These are phyloP conservation scores for Nannochloris sp. DNA, from an alignment of 139 green algal genomes.

Conservation along the genomic window DNA sequence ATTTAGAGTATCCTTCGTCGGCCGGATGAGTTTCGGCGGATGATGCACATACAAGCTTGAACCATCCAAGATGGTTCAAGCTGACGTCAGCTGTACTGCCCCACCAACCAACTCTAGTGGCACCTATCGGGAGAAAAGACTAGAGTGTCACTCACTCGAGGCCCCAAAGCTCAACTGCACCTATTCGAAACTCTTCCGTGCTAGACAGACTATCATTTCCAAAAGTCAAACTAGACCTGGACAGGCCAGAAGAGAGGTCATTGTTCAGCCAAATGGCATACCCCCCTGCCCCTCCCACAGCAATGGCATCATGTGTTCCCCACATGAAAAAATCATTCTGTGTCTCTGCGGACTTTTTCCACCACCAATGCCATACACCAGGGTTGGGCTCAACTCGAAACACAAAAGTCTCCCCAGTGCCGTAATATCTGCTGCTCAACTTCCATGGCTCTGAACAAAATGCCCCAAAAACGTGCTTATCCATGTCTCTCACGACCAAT, in stretches of 20 bases:
- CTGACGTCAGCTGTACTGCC: neutral
- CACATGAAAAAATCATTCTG: slow-evolving; percentile 37
- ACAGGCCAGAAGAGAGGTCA: slow-evolving; percentile 15
- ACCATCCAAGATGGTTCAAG: neutral
- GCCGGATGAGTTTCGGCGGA: too few relatives aligned
- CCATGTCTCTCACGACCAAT: slow-evolving; percentile 30
- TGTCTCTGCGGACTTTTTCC: neutral
- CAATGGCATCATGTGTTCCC: slow-evolving; percentile 16
- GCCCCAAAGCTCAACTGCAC: slow-evolving; percentile 27
- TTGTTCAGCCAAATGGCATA: slow-evolving; percentile 33
- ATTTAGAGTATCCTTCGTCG: too few relatives aligned
- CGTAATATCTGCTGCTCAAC: slow-evolving; percentile 22
- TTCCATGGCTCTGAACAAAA: slow-evolving; percentile 33
- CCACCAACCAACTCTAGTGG: too few relatives aligned
- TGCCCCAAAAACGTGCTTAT: slow-evolving; percentile 24
- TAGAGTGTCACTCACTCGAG: slow-evolving; percentile 6
- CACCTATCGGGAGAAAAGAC: neutral
- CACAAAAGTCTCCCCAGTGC: slow-evolving; percentile 32
- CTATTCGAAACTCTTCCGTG: slow-evolving; percentile 23
- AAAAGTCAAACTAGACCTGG: slow-evolving; percentile 25
- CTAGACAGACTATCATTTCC: slow-evolving; percentile 24
- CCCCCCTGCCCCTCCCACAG: slow-evolving; percentile 30
- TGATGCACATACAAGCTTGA: too few relatives aligned
- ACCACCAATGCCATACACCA: slow-evolving; percentile 18
- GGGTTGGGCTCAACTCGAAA: slow-evolving; percentile 14